A percentile compares a stretch with the other conserved stretches of the same genome.
phyloP scores from a whole-genome alignment of 129 eudicot species.

The Sambucus nigra region DNA sequence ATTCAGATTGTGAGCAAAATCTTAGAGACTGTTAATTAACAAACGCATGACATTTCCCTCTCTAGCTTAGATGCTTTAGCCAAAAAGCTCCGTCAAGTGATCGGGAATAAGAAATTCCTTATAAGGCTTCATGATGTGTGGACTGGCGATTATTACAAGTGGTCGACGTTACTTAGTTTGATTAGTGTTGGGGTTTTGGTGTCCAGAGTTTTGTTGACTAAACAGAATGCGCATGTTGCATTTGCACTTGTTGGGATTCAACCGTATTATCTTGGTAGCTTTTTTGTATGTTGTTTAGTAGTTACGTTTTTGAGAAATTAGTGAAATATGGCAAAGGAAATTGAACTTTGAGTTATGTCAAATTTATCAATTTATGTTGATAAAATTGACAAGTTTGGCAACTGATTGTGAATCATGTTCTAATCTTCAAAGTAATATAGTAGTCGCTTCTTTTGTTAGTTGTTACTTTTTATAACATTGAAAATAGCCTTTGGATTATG shows the following conservation, averaged over 20 bases:
- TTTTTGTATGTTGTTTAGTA: no score
- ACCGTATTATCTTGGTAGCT: neutral
- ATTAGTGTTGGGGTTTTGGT: neutral
- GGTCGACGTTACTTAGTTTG: slow-evolving; percentile 4
- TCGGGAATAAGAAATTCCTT: slow-evolving; percentile 1
- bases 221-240: neutral
- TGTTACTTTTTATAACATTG: no score
- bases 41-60: neutral
- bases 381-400: no score
- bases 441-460: no score
- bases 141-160: neutral
- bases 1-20: neutral
- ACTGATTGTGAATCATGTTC: no score
- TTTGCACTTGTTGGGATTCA: neutral
- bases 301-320: no score
- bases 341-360: no score
- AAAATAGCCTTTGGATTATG: no score
- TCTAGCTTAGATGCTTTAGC: neutral
- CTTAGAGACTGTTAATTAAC: neutral
- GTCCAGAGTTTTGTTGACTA: neutral
- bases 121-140: slow-evolving; percentile 23
- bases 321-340: no score
- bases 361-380: no score
- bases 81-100: neutral
- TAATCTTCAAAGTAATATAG: no score